A percentile compares a stretch with the other conserved stretches of the same genome.
These are phyloP conservation scores for Xylariaceae sp. DNA, from an alignment of 2,329 filamentous ascomycete genomes.

Conservation along the genomic window DNA sequence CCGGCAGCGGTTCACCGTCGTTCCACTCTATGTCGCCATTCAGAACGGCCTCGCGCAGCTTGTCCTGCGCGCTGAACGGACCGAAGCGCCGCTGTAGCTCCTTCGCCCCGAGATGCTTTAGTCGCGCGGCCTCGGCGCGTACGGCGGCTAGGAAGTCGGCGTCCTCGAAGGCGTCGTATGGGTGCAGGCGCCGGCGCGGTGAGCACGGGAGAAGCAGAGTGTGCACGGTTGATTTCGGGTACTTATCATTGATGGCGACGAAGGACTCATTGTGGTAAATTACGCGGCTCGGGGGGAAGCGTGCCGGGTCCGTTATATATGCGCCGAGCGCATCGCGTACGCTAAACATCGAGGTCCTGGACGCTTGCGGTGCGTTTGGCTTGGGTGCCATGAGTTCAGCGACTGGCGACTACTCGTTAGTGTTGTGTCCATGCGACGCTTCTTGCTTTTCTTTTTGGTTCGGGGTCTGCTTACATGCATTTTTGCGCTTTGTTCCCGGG, in stretches of 20 bases:
- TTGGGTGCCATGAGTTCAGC: conserved; percentile 53
- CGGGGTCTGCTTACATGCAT: background rate
- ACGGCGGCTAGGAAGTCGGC: conserved; percentile 62
- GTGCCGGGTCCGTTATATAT: conserved; percentile 62
- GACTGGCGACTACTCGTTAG: conserved; percentile 32
- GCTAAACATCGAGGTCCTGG: conserved; percentile 34
- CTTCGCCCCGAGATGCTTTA: conserved; percentile 63
- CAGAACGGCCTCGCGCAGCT: conserved; percentile 62
- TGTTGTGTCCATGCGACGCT: background rate
- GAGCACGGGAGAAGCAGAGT: conserved; percentile 78
- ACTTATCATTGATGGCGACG: conserved; percentile 77
- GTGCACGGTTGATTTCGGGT: conserved; percentile 81
- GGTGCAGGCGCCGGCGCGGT: conserved; percentile 59
- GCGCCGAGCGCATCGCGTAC: conserved; percentile 58
- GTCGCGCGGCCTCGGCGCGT: conserved; percentile 54
- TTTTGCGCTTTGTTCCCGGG: background rate
- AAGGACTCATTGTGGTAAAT: conserved; percentile 65
- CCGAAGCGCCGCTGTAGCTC: conserved; percentile 72
- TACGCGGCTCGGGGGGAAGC: conserved; percentile 55
- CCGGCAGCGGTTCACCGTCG: conserved; percentile 51
- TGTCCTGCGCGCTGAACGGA: conserved; percentile 58
- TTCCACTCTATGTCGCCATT: conserved; percentile 49
- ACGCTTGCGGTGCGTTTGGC: conserved; percentile 36
- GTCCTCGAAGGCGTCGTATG: conserved; percentile 73
- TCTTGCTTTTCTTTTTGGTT: background rate